A percentile compares a stretch with the other conserved stretches of the same genome.
Conservation (phyloP, 345 rosid species). For the Crucihimalaya himalaica region DNA sequence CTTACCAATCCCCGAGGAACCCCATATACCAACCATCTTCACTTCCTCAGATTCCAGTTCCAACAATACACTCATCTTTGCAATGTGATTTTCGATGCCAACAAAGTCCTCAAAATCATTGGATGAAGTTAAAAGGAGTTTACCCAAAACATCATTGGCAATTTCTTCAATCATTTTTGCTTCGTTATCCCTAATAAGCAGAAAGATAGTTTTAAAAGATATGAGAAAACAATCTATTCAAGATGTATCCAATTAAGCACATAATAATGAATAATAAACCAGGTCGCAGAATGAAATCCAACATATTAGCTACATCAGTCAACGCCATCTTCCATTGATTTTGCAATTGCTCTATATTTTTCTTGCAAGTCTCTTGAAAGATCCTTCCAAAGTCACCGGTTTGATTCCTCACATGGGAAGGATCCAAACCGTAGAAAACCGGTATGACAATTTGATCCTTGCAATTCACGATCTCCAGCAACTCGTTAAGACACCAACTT, state of each 20-base stretch:
- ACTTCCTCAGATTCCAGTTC: too few species aligned
- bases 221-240: neutral
- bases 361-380: neutral
- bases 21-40: too few species aligned
- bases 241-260: neutral
- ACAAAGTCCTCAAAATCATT: neutral
- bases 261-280: neutral
- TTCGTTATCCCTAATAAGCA: neutral
- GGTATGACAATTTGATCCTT: too few species aligned
- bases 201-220: neutral
- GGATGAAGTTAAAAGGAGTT: neutral
- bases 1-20: conserved; percentile 31
- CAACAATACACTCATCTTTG: too few species aligned
- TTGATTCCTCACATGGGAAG: conserved; percentile 8
- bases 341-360: neutral
- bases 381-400: neutral
- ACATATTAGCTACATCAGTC: neutral
- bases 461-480: too few species aligned
- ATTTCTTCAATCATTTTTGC: neutral
- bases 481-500: too few species aligned
- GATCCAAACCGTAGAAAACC: too few species aligned
- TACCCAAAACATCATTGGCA: neutral
- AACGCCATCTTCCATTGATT: neutral
- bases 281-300: neutral
- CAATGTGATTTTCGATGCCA: neutral